phyloP scores from a whole-genome alignment of 2,329 filamentous ascomycete species.

The Paracorniculantispora psalliotae region DNA sequence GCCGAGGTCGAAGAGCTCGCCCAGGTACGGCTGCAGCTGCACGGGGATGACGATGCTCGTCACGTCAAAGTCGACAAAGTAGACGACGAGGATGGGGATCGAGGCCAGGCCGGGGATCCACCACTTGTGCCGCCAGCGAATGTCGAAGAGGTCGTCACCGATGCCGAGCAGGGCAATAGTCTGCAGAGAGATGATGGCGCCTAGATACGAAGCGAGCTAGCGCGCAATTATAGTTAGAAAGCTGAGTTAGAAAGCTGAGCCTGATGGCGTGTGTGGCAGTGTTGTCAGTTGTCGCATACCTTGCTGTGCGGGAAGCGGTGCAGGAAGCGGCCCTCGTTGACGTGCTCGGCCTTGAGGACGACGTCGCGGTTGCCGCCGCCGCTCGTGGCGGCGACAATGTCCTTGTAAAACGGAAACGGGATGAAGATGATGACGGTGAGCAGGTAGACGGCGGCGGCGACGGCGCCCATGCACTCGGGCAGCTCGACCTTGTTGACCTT shows the following conservation, averaged over 20 bases:
- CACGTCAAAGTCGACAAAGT: conserved; percentile 97
- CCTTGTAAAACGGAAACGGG: conserved; percentile 96
- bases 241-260: too few species aligned
- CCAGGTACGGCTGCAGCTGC: conserved; percentile 77
- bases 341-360: conserved; percentile 65
- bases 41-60: conserved; percentile 91
- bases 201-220: conserved; percentile 89
- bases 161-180: conserved; percentile 87
- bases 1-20: conserved; percentile 77
- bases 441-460: conserved; percentile 89
- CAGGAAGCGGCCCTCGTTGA: conserved; percentile 77
- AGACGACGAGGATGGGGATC: conserved; percentile 90
- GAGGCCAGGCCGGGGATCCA: conserved; percentile 93
- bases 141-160: conserved; percentile 94
- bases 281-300: too few species aligned
- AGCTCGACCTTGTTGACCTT: conserved; percentile 67
- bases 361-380: conserved; percentile 89
- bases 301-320: conserved; percentile 94
- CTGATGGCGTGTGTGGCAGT: too few species aligned
- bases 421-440: conserved; percentile 87
- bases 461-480: conserved; percentile 92
- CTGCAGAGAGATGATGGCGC: conserved; percentile 88
- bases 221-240: too few species aligned
- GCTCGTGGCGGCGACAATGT: conserved; percentile 91
- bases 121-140: conserved; percentile 98